phyloP scores from a whole-genome alignment of 352 stramenopile genomes.

The Pythium grandisporangium region DNA sequence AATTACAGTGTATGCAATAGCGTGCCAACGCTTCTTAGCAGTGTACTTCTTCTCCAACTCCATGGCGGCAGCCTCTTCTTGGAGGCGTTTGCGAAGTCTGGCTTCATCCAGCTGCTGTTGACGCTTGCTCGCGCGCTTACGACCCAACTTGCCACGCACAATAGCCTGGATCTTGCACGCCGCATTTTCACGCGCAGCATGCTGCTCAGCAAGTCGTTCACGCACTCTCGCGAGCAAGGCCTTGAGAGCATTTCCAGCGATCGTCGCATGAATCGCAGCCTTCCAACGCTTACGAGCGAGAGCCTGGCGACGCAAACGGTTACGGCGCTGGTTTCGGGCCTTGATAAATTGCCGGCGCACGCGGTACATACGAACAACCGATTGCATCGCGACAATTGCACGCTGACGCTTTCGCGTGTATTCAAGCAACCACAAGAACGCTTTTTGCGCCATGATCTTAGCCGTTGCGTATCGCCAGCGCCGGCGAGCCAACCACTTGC shows the following conservation, averaged over 20 bases:
- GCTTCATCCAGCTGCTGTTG: constrained; percentile 61
- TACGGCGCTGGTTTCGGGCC: constrained; percentile 55
- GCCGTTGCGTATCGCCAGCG: constrained; percentile 79
- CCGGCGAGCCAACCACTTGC: constrained; percentile 78
- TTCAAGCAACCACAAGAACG: constrained; percentile 76
- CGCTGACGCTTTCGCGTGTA: constrained; percentile 65
- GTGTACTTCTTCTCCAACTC: constrained; percentile 64
- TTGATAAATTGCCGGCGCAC: constrained; percentile 79
- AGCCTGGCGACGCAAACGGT: constrained; percentile 50
- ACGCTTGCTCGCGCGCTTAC: constrained; percentile 59
- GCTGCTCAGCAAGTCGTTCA: constrained; percentile 22
- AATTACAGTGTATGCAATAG: constrained; percentile 51
- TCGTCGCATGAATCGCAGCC: constrained; percentile 48
- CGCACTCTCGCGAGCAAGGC: constrained; percentile 42
- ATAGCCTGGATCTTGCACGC: constrained; percentile 72
- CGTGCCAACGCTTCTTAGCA: constrained; percentile 73
- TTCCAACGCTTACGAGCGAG: constrained; percentile 67
- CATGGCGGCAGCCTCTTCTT: constrained; percentile 56
- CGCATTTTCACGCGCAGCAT: constrained; percentile 15
- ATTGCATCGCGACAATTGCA: constrained; percentile 75
- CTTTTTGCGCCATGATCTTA: constrained; percentile 77
- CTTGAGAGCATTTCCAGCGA: constrained; percentile 63
- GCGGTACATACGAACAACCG: constrained; percentile 79
- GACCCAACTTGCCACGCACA: constrained; percentile 72
- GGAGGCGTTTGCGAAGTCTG: constrained; percentile 68